Evolutionary conservation across 345 rosid genomes (phyloP), one percentile per base, ranked within the genome.

Genomic region (Carallia pectinifolia): DNA sequence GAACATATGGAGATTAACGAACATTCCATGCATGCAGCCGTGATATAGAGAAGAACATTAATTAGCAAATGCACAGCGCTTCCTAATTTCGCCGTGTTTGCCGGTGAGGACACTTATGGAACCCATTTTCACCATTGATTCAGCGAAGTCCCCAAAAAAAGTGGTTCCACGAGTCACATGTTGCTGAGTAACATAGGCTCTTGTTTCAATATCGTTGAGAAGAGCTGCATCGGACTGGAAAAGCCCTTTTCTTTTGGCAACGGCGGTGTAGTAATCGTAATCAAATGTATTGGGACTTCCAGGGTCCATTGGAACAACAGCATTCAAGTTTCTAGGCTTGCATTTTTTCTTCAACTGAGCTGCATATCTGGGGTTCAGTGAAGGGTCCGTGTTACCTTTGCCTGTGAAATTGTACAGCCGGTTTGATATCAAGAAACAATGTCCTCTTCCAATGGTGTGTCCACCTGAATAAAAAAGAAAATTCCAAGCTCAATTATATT

Each of bases 201-300:
- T 75, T 10, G 88, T 85, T 52, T 79, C 79, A 5, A 19, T 4
- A 61, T 89, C 84, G 18, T 81, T 37, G 1, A 87, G 85, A 72
- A 89, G 88, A 18, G 90, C 84, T 0, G 92, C 87, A 72, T 89
- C 96, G 27, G 92, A 87, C 23, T 39, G 72, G 62, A 89, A 87
- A 0, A 87, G 38, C 9, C 90, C 96, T 70, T 84, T 81, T 71
- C 81, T 83, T 23, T 80, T 75, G 33, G 83, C 64, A 33, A 89
- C 84, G 3, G 71, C 61, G 0, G 66, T 69, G 81, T 69, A 89
- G 79, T 85, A 89, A 72, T 72, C 75, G 19, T 74, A 61, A 59
- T 89, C 89, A 47, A 89, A 87, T 7, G 69, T 80, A 62, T 53
- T 74, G 81, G 71, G 85, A 77, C 87, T 89, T 17, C 87, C 90